These are phyloP conservation scores for Aureoboletus auriporus DNA, from an alignment of 768 basidiomycete species.

Conservation along the genomic window DNA sequence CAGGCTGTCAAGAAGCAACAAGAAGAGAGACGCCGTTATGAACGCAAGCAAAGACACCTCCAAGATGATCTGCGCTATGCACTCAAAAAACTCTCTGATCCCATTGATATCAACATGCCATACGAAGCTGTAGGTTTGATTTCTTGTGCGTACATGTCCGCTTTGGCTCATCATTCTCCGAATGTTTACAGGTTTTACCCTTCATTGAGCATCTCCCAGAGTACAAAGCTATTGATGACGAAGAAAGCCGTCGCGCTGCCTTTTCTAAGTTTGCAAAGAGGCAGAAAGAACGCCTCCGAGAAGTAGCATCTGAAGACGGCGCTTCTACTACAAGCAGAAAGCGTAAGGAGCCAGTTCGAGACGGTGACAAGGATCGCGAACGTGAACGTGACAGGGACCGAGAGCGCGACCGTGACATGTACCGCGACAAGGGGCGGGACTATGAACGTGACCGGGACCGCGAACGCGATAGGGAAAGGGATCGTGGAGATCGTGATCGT, in stretches of 20 bases:
- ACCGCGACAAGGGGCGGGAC: conserved; percentile 31
- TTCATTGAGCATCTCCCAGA: conserved; percentile 80
- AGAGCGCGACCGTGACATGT: conserved; percentile 28
- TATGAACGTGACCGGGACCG: conserved; percentile 39
- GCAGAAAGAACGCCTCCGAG: conserved; percentile 86
- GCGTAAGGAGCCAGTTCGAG: conserved; percentile 66
- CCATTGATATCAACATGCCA: conserved; percentile 66
- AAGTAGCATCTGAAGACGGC: conserved; percentile 77
- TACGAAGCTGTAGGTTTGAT: conserved; percentile 73
- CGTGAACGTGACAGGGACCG: conserved; percentile 34
- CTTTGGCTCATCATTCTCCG: neutral
- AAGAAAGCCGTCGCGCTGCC: conserved; percentile 76
- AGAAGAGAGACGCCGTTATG: conserved; percentile 82
- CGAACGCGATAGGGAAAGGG: conserved; percentile 39
- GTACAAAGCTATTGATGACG: conserved; percentile 83
- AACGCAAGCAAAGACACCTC: conserved; percentile 79
- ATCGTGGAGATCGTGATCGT: conserved; percentile 38
- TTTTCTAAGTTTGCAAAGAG: conserved; percentile 87
- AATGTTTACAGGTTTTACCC: conserved; percentile 53
- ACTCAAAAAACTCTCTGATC: conserved; percentile 81
- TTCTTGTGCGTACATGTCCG: neutral
- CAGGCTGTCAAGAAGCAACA: conserved; percentile 70
- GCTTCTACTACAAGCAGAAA: conserved; percentile 74
- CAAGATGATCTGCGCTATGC: conserved; percentile 97
- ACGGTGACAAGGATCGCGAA: conserved; percentile 48